phyloP scores from a whole-genome alignment of 257 asterid genomes.

The Avicennia marina region DNA sequence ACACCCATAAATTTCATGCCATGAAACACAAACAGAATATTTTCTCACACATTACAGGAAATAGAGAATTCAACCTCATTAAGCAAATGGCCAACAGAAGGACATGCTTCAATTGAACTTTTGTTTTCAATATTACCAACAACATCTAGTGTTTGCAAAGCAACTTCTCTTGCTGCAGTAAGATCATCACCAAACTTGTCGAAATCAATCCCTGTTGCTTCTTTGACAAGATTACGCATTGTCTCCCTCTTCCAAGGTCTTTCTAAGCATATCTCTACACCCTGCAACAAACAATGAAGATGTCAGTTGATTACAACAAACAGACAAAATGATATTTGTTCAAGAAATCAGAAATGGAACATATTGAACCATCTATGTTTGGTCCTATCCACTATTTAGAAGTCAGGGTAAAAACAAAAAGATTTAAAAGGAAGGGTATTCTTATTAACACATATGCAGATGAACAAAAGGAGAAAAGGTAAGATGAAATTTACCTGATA shows the following conservation, averaged over 20 bases:
- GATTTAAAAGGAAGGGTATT: not conserved
- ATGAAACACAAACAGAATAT: not conserved
- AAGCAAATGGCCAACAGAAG: slow-evolving; percentile 75
- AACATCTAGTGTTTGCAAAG: slow-evolving; percentile 34
- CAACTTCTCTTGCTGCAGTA: slow-evolving; percentile 55
- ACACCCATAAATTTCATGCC: slow-evolving; percentile 13
- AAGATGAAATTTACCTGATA: slow-evolving; percentile 59
- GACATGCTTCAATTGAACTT: slow-evolving; percentile 62
- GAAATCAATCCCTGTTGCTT: slow-evolving; percentile 82
- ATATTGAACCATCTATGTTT: no score
- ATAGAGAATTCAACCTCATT: slow-evolving; percentile 56
- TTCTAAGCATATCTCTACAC: slow-evolving; percentile 77
- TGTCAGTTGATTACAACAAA: not conserved
- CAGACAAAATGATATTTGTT: not conserved
- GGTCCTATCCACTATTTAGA: no score
- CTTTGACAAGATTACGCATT: slow-evolving; percentile 93
- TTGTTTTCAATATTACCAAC: slow-evolving; percentile 35
- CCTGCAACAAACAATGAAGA: slow-evolving; percentile 38
- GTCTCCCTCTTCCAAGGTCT: slow-evolving; percentile 98
- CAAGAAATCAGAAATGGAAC: not conserved
- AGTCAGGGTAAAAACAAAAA: no score
- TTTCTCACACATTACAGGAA: not conserved
- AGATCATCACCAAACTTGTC: slow-evolving; percentile 53
- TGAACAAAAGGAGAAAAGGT: not conserved
- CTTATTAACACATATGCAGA: not conserved